Evolutionary conservation across 805 yeast species (phyloP), one percentile per base, ranked within the genome.

Genomic region (Candida boidinii): DNA sequence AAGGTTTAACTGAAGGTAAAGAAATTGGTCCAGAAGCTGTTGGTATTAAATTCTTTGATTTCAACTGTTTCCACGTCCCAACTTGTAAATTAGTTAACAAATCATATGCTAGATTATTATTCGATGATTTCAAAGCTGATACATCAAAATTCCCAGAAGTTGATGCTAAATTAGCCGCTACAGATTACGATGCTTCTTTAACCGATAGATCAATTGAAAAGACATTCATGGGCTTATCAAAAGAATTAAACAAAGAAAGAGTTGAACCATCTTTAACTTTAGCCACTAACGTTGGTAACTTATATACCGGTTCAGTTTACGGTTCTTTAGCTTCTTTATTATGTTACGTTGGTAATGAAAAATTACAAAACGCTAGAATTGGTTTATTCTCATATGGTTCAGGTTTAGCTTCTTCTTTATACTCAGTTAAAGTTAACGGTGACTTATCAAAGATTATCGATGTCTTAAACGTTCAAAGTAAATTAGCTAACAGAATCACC

Each of bases 321-420:
- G 79, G 94, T 23, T 74, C 95, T 7, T 70, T 92, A 38, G 71
- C 90, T 21, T 90, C 97, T 11, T 65, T 86, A 44, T 67, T 92
- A 48, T 75, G 70, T 54, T 82, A 68, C 54, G 81, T 80, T 41
- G 88, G 85, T 28, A 70, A 73, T 35, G 92, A 79, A 29, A 63
- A 71, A 34, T 70, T 90, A 48, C 86, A 79, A 59, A 73, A 73
- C 49, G 85, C 87, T 69, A 76, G 96, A 60, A 70, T 92, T 52
- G 94, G 95, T 48, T 57, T 88, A 49, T 92, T 88, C 69, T 92
- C 98, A 15, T 92, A 92, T 61, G 99, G 99, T 46, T 90, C 97
- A 12, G 99, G 99, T 53, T 74, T 92, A 42, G 99, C 99, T 28
- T 72, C 97, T 13, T 76, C 95, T 25, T 66, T 92, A 61, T 83